Conservation (phyloP, 352 stramenopile species). For the Chloridella minuta region DNA sequence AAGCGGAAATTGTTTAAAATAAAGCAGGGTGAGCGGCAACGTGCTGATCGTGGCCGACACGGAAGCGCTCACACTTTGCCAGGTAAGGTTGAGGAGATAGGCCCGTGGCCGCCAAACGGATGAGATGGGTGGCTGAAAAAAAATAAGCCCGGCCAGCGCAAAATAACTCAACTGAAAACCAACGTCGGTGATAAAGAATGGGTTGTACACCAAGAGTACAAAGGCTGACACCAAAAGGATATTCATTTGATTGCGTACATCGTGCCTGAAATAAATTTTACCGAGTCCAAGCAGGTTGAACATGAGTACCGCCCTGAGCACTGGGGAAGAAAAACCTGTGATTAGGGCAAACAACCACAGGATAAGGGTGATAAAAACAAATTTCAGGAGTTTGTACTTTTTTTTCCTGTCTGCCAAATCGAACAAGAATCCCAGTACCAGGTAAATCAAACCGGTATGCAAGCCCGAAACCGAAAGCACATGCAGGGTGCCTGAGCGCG, state of each 20-base stretch:
- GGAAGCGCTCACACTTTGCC: background rate
- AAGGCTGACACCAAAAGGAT: background rate
- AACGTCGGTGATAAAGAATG: background rate
- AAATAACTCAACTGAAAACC: background rate
- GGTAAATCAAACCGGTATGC: background rate
- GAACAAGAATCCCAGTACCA: background rate
- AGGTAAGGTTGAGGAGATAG: background rate
- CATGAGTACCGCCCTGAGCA: background rate
- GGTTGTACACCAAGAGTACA: background rate
- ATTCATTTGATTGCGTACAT: background rate
- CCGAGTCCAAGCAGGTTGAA: background rate
- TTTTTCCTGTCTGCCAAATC: background rate
- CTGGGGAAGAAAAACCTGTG: background rate
- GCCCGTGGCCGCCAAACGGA: background rate
- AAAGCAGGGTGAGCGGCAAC: background rate
- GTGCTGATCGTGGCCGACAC: background rate
- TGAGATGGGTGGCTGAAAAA: background rate
- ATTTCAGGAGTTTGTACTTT: background rate
- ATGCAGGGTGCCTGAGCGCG: background rate
- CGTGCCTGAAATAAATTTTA: background rate
- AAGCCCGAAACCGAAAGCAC: background rate
- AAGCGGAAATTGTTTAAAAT: background rate
- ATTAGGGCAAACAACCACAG: background rate
- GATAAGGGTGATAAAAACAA: background rate
- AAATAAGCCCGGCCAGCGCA: background rate